These are phyloP conservation scores for Mycena vitilis DNA, from an alignment of 768 basidiomycete species.

Conservation along the genomic window DNA sequence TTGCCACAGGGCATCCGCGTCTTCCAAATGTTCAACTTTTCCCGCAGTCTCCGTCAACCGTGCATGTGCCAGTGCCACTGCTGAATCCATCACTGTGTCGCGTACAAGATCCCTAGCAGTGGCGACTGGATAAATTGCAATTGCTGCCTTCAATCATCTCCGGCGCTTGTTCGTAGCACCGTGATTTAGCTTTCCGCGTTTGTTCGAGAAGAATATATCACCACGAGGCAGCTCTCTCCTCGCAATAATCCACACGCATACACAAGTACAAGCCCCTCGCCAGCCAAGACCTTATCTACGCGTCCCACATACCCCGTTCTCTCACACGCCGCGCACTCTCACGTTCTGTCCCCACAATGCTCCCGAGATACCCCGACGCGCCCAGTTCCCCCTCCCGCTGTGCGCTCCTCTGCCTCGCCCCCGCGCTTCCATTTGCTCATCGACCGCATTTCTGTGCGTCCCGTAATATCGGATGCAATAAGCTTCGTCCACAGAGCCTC, in stretches of 20 bases:
- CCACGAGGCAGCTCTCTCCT: slow-evolving; percentile 36
- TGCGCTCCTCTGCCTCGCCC: slow-evolving; percentile 25
- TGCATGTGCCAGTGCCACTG: too few species aligned
- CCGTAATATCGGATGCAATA: slow-evolving; percentile 26
- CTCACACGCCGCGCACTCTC: not conserved
- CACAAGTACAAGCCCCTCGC: too few species aligned
- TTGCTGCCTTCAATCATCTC: not conserved
- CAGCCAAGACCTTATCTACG: slow-evolving; percentile 25
- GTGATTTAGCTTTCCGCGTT: slow-evolving; percentile 27
- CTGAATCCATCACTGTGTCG: too few species aligned
- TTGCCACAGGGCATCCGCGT: slow-evolving; percentile 1
- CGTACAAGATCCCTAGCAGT: too few species aligned
- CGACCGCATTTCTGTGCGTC: slow-evolving; percentile 6
- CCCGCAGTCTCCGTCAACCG: slow-evolving; percentile 5
- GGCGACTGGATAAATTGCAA: not conserved
- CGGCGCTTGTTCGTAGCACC: too few species aligned
- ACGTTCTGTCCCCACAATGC: not conserved
- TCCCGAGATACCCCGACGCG: not conserved
- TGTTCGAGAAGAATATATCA: not conserved
- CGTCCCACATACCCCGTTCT: slow-evolving; percentile 6
- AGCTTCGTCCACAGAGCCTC: slow-evolving; percentile 6
- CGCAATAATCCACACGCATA: not conserved
- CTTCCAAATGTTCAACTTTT: slow-evolving; percentile 1
- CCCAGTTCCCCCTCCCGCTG: not conserved
- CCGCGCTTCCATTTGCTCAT: slow-evolving; percentile 24